Evolutionary conservation across 2,329 filamentous ascomycete species (phyloP), one percentile per base, ranked within the genome.

Genomic region (Aquanectria penicillioides): DNA sequence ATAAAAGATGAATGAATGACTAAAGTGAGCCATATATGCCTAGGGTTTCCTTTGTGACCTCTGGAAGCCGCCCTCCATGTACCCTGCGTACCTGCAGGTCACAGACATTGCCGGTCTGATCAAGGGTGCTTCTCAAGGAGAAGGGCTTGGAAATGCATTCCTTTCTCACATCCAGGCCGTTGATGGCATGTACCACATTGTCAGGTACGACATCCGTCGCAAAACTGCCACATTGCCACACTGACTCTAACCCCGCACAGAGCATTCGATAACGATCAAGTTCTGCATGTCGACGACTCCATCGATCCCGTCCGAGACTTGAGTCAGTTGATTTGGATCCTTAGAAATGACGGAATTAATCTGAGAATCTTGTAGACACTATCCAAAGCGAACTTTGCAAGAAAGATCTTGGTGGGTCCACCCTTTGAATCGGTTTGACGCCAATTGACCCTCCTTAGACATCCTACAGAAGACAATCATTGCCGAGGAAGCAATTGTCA

Each of bases 61-160:
- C 13, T 80, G 78, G 77, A 79, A 80, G 65, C 78, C 78, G 17
- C 78, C 78, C 1, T 78, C 76, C 18, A 77, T 76, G 74, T 80
- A 80, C 64, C 77, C 78, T 3, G 76, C 78, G 57, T 77, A 75
- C 57, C 71, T 80, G 4, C 77, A 80, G 65, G 78, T 80, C 7
- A 80, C 78, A 20, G 78, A 80, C 53, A 80, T 80, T 61, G 78
- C 78, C 17, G 78, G 78, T 3, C 66, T 80, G 57, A 80, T 80
- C 68, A 78, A 74, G 69, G 78, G 78, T 55, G 78, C 78, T 49
- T 78, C 76, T 1, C 69, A 79, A 59, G 78, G 78, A 59, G 76
- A 76, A 51, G 78, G 78, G 43, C 75, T 80, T 20, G 78, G 78
- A 62, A 80, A 80, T 62, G 77, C 77, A 2, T 80, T 80, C 63